Evolutionary conservation across 352 stramenopile species (phyloP), one percentile per base, ranked within the genome.

Genomic region (Globisporangium spiculum): DNA sequence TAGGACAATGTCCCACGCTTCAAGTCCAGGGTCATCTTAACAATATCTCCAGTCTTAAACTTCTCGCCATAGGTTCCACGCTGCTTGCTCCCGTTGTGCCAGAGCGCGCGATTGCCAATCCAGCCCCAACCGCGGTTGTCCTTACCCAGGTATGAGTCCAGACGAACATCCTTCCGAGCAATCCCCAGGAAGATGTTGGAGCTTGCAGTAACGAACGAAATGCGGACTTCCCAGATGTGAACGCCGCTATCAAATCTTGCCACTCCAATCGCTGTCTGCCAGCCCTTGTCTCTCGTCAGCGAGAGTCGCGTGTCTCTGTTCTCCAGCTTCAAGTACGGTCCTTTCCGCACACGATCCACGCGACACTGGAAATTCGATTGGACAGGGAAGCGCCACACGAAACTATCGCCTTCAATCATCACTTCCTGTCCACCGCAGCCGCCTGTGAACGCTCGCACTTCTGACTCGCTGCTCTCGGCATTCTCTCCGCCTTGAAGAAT

Each of bases 111-210:
- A 65, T 97, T 96, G 16, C 90, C 90, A 48, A 97, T 97, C 86
- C 90, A 97, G 9, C 89, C 90, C 90, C 90, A 97, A 16, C 90
- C 89, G 27, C 90, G 87, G 64, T 96, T 97, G 68, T 97, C 90
- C 52, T 97, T 97, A n/a, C 90, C 90, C 30, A 97, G 68, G 53
- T 97, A 97, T 24, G 90, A 97, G 56, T 96, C 88, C 10, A 97
- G 65, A 0, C 90, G 85, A 26, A 95, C 88, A 26, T 96, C 88
- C 26, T 90, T 84, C 1, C 89, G 89, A 54, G 82, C 90, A 50
- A 96, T 89, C 8, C 89, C 90, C 22, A 97, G 71, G 65, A 97
- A 96, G 54, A 97, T 96, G 55, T 97, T 96, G 36, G 83, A 94
- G 61, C 87, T 95, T n/a, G 90, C 89, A 16, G 87, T 96, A 38